A percentile compares a stretch with the other conserved stretches of the same genome.
Evolutionary conservation across 2,329 filamentous ascomycete genomes (phyloP).

Genomic region (Penicillium capsulatum): DNA sequence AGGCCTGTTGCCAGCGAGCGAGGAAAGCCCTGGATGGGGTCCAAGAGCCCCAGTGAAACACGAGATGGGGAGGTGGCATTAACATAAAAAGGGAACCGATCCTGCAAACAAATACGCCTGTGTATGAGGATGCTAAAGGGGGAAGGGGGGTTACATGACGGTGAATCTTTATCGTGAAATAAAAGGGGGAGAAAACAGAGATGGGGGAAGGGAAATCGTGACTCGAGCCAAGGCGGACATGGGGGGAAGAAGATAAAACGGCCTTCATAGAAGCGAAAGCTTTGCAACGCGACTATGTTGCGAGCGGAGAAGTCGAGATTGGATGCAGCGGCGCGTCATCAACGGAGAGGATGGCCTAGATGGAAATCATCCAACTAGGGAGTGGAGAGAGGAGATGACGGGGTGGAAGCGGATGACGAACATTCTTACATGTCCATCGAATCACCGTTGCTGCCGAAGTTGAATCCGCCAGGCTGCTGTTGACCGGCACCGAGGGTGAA

Average conservation of each 20-base stretch:
- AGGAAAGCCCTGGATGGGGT: constrained; percentile 11
- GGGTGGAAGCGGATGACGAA: neutral
- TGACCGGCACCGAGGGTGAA: constrained; percentile 63
- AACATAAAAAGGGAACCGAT: constrained; percentile 28
- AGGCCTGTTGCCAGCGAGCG: constrained; percentile 13
- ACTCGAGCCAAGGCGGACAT: constrained; percentile 8
- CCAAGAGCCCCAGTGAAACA: constrained; percentile 9
- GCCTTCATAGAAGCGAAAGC: neutral
- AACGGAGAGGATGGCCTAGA: neutral
- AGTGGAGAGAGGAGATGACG: neutral
- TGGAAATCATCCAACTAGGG: neutral
- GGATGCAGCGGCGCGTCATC: neutral
- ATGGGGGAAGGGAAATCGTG: constrained; percentile 16
- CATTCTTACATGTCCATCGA: constrained; percentile 67
- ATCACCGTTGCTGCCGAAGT: constrained; percentile 74
- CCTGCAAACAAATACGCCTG: constrained; percentile 37
- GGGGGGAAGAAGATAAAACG: constrained; percentile 2
- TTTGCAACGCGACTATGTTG: neutral
- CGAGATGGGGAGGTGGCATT: constrained; percentile 18
- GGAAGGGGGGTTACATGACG: constrained; percentile 43
- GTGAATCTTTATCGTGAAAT: constrained; percentile 47
- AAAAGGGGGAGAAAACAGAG: constrained; percentile 19
- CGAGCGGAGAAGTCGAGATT: constrained; percentile 1
- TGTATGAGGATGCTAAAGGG: constrained; percentile 40
- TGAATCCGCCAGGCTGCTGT: constrained; percentile 75